Evolutionary conservation across 495 filamentous ascomycete species (phyloP), one percentile per base, ranked within the genome.

Genomic region (Podospora comata): DNA sequence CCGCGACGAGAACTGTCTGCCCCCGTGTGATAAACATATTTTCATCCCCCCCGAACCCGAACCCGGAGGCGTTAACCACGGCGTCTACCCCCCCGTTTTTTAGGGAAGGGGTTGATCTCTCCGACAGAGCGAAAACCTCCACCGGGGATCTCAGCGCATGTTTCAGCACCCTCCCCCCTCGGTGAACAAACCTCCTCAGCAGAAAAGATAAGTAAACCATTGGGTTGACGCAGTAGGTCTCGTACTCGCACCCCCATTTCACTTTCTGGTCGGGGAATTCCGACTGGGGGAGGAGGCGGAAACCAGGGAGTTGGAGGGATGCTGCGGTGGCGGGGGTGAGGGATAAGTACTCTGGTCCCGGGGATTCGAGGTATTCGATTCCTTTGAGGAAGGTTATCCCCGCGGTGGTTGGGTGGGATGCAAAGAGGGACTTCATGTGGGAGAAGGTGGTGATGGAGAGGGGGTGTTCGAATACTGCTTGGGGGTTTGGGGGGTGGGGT

Each of bases 181-280:
- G 77, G 18, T 84, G 64, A 6, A 82, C 76, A 65, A 89, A 86
- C 72, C 79, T 72, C 2, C 86, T 76, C 62, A 89, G 72, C 67
- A 90, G 71, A 67, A 84, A 82, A 19, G 79, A 76, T 71, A 84
- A 86, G 69, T 90, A 90, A 5, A 89, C 84, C 71, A 87, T 87
- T 5, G 86, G 82, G 67, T 89, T 89, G 5, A 90, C 72, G 70
- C 83, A 87, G 72, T 83, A 88, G 0, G 86, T 85, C 18, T 79
- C 68, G 74, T 90, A 90, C 68, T 82, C 73, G 16, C 81, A 86
- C 0, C 85, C 87, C 85, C 85, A 85, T 19, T 74, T 76, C 5
- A 88, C 80, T 13, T 60, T 63, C 0, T 79, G 81, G 20, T 71
- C 70, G 0, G 87, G 86, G 0, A 85, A 30, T 44, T 87, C 84